A percentile compares a stretch with the other conserved stretches of the same genome.
Evolutionary conservation across 2,329 filamentous ascomycete species (phyloP).

Genomic region (Myriosclerotinia scirpicola): DNA sequence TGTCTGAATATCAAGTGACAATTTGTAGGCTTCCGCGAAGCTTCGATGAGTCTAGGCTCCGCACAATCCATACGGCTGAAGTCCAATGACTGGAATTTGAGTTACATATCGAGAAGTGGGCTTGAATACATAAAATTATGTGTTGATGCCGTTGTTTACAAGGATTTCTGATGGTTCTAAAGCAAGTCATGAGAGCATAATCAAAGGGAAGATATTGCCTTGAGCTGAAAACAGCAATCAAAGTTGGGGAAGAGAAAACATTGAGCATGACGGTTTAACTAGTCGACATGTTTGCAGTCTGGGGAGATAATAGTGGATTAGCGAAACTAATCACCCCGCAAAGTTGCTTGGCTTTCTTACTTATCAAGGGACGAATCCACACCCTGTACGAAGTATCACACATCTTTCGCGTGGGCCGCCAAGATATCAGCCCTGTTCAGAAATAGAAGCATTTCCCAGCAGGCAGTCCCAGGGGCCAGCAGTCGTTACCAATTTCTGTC

Average conservation of each 20-base stretch:
- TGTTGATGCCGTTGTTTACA: background rate
- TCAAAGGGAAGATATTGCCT: background rate
- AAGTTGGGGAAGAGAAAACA: background rate
- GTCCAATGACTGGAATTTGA: background rate
- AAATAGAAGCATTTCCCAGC: background rate
- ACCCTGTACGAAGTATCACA: slow-evolving; percentile 6
- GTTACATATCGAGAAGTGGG: background rate
- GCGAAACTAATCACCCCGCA: slow-evolving; percentile 9
- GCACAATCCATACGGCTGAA: background rate
- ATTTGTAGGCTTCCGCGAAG: background rate
- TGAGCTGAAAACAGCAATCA: background rate
- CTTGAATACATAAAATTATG: background rate
- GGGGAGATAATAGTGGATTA: background rate
- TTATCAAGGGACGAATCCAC: background rate
- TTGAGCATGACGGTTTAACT: background rate
- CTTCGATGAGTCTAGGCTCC: background rate
- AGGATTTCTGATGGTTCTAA: background rate
- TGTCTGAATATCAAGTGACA: background rate
- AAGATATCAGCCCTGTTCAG: slow-evolving; percentile 15
- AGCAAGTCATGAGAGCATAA: background rate
- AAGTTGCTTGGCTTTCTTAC: slow-evolving; percentile 1
- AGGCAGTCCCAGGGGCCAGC: too few species aligned
- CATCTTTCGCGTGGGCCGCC: slow-evolving; percentile 9
- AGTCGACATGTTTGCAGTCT: background rate
- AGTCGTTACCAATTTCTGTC: background rate